Percentiles rank a stretch among this genome's conserved stretches.
Evolutionary conservation across 1,284 basidiomycete species (phyloP).

Genomic region (Athelia sp.): DNA sequence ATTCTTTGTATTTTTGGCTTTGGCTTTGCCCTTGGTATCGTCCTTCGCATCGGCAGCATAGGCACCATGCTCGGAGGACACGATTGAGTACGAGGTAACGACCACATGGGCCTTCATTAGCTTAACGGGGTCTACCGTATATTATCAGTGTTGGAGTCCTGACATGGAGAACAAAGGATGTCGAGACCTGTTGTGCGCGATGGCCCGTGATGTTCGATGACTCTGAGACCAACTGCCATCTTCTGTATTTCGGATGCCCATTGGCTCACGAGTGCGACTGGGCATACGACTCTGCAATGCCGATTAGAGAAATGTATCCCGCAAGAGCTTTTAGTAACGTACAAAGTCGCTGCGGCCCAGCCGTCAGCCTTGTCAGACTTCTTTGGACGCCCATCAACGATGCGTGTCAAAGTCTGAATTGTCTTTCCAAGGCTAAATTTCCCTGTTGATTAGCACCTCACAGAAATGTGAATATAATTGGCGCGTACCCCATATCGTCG

Average conservation of each 20-base stretch:
- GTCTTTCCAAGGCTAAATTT: slow-evolving; percentile 77
- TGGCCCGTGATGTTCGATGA: slow-evolving; percentile 81
- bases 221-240: slow-evolving; percentile 68
- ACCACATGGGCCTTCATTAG: slow-evolving; percentile 72
- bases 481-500: slow-evolving; percentile 81
- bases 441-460: slow-evolving; percentile 2
- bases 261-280: slow-evolving; percentile 83
- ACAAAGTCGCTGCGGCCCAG: slow-evolving; percentile 72
- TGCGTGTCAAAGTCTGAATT: slow-evolving; percentile 84
- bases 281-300: slow-evolving; percentile 65
- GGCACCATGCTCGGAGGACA: slow-evolving; percentile 67
- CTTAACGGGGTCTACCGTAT: slow-evolving; percentile 46
- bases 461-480: slow-evolving; percentile 4
- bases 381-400: slow-evolving; percentile 70
- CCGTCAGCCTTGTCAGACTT: slow-evolving; percentile 70
- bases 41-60: slow-evolving; percentile 45
- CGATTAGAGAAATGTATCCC: slow-evolving; percentile 10
- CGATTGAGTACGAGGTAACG: slow-evolving; percentile 79
- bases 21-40: slow-evolving; percentile 36
- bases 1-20: slow-evolving; percentile 24
- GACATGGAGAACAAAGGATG: neutral
- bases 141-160: too few relatives aligned
- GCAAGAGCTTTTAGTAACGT: slow-evolving; percentile 23
- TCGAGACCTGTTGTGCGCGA: slow-evolving; percentile 60
- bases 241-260: slow-evolving; percentile 87